These are phyloP conservation scores for Pneumocystis oryctolagi DNA, from an alignment of 1,139 yeast genomes.

Conservation along the genomic window DNA sequence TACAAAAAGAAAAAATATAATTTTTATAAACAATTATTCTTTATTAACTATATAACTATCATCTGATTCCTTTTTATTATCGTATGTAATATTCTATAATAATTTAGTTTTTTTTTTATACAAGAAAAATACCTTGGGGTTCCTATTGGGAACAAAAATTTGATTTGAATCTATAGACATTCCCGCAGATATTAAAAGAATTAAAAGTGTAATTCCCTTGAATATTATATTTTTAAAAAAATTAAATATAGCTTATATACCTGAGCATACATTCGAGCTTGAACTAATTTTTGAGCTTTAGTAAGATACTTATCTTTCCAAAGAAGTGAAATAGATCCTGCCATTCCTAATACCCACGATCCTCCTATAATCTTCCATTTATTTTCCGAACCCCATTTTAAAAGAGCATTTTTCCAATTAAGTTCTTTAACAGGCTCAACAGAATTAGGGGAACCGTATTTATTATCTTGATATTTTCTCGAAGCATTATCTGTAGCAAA, in stretches of 20 bases:
- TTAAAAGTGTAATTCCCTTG: constrained; percentile 19
- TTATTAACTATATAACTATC: background rate
- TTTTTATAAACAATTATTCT: background rate
- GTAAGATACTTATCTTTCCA: constrained; percentile 67
- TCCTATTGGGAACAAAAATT: background rate
- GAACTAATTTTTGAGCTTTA: constrained; percentile 71
- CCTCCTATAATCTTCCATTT: constrained; percentile 64
- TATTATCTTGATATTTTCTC: background rate
- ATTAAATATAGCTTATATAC: constrained; percentile 23
- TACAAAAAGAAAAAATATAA: background rate
- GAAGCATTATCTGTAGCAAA: background rate
- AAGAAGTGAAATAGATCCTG: constrained; percentile 65
- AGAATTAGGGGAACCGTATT: background rate
- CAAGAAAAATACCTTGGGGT: background rate
- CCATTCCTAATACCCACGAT: constrained; percentile 78
- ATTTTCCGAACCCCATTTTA: constrained; percentile 26
- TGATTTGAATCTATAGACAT: constrained; percentile 19
- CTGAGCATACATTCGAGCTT: constrained; percentile 91
- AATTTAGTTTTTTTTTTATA: background rate
- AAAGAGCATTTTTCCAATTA: background rate
- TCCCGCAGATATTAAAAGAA: constrained; percentile 49
- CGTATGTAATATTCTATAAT: background rate
- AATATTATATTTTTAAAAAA: background rate
- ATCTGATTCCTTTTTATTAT: background rate
- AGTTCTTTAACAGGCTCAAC: background rate